Evolutionary conservation across 306 rosid species (phyloP).

Genomic region (Oxytropis ochrocephala): DNA sequence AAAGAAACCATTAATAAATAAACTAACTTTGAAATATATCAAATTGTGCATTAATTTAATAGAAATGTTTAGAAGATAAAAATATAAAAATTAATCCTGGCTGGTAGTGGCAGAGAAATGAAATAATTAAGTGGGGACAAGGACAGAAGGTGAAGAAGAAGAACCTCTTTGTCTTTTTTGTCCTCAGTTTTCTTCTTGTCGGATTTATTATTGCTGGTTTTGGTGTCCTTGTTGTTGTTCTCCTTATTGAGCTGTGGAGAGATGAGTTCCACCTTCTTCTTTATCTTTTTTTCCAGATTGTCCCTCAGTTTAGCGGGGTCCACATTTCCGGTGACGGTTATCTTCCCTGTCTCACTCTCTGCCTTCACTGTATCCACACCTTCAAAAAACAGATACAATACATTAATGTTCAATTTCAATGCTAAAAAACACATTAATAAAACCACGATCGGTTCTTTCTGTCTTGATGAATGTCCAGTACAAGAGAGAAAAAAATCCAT

Average conservation of each 20-base stretch:
- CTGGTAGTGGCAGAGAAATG: conserved; percentile 1
- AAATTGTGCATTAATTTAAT: neutral
- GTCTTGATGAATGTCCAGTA: neutral
- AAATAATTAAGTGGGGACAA: neutral
- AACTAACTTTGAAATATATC: neutral
- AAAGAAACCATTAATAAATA: neutral
- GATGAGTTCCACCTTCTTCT: conserved; percentile 73
- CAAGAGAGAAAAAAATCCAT: neutral
- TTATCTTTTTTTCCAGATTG: conserved; percentile 43
- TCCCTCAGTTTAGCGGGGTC: conserved; percentile 62
- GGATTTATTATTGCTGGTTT: conserved; percentile 19
- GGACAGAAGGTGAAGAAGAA: neutral
- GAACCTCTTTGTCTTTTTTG: conserved; percentile 65
- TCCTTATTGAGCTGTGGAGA: conserved; percentile 71
- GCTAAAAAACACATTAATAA: neutral
- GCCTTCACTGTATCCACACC: conserved; percentile 64
- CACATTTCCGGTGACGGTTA: conserved; percentile 60
- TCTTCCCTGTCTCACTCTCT: conserved; percentile 47
- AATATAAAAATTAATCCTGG: neutral
- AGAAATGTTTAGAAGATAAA: too few relatives aligned
- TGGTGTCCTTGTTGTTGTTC: conserved; percentile 28
- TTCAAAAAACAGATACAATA: conserved; percentile 3
- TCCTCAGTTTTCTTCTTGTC: conserved; percentile 32
- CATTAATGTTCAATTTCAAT: neutral
- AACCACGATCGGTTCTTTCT: neutral